Evolutionary conservation across 2,329 filamentous ascomycete species (phyloP), one percentile per base, ranked within the genome.

Genomic region (Rhynchosporium graminicola): DNA sequence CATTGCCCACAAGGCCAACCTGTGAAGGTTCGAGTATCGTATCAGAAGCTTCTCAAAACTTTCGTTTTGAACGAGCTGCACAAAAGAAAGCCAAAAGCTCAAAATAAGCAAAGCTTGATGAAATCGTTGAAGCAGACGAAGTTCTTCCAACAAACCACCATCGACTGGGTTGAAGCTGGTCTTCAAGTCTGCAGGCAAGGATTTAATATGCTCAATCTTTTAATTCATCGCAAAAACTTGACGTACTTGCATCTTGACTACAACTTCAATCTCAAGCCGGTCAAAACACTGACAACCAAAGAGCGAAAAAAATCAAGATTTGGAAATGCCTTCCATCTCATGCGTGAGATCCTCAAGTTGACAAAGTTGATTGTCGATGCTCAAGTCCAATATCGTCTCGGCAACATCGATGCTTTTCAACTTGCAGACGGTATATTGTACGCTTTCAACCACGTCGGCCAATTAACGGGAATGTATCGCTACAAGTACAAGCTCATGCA

Each of bases 401-500:
- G 96, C 63, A 99, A 99, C 73, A 98, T 99, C 67, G 95, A 99
- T 76, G 95, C 96, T 43, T 99, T 99, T 81, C 95, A 99, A 76
- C 87, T 99, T 68, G 95, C 95, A 3, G 95, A 99, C 76, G 95
- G 95, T 76, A 99, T 99, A 62, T 82, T 98, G n/a, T 99, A 99
- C 71, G 96, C 95, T 20, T 99, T 99, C 80, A 99, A 99, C 78
- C 95, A 99, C 71, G 95, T 99, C 62, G 95, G 95, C 65, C 96
- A 99, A 77, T 82, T 99, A 65, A 99, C 95, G 15, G 95, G 95
- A 75, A 99, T 99, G 95, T 99, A 99, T 79, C 90, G 95, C 65
- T 99, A 99, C 84, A 99, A 99, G 82, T 99, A 99, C 82, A 99
- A 99, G 82, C 83, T 99, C 61, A 99, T 99, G 95, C 95, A 99